A percentile compares a stretch with the other conserved stretches of the same genome.
These are phyloP conservation scores for Daldinia loculata DNA, from an alignment of 495 filamentous ascomycete genomes.

Conservation along the genomic window DNA sequence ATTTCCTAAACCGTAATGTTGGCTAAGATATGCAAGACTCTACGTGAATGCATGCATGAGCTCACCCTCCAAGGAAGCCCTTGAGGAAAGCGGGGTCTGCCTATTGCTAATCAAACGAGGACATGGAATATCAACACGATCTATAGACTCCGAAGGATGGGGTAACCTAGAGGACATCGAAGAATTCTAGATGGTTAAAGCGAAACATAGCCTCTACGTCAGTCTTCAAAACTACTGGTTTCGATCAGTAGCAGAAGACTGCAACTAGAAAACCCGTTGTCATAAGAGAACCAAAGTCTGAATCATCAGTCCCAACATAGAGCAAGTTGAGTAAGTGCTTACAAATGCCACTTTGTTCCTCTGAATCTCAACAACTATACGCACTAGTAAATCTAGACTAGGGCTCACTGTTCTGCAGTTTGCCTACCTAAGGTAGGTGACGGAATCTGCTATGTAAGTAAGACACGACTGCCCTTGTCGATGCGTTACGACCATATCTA, in stretches of 20 bases:
- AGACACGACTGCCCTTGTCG: not conserved
- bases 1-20: not conserved
- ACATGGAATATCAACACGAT: not conserved
- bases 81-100: not conserved
- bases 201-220: too few relatives aligned
- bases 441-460: slow-evolving; percentile 4
- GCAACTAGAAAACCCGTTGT: not conserved
- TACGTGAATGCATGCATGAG: not conserved
- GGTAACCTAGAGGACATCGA: too few relatives aligned
- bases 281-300: not conserved
- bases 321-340: slow-evolving; percentile 22
- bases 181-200: too few relatives aligned
- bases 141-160: too few relatives aligned
- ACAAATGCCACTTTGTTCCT: slow-evolving; percentile 17
- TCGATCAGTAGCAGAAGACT: not conserved
- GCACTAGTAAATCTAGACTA: not conserved
- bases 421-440: not conserved
- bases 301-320: not conserved
- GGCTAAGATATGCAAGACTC: not conserved
- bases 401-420: not conserved
- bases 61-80: not conserved
- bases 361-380: not conserved
- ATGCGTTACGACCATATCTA: not conserved
- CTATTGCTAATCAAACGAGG: not conserved
- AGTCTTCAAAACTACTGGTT: too few relatives aligned